phyloP scores from a whole-genome alignment of 23 red algal genomes.

The Agarophyton chilense region DNA sequence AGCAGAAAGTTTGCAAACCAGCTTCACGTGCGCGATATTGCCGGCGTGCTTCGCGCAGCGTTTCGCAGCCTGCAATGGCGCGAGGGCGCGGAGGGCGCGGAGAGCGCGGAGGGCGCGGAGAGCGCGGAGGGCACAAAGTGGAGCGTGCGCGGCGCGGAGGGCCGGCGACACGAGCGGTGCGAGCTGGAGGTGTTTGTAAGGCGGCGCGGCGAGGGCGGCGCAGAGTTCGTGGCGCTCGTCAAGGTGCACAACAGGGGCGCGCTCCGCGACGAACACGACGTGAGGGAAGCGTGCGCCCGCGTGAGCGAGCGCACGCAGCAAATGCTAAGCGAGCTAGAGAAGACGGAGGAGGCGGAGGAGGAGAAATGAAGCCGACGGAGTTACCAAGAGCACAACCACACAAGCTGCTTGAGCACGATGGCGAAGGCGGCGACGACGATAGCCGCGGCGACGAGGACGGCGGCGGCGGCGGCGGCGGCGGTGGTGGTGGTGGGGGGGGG shows the following conservation, averaged over 20 bases:
- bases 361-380: no score
- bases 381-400: not conserved
- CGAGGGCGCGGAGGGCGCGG: no score
- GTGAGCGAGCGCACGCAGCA: no score
- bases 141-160: not conserved
- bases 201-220: not conserved
- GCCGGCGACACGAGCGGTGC: not conserved
- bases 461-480: not conserved
- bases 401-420: conserved; percentile 28
- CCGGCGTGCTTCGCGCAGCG: not conserved
- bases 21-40: conserved; percentile 14
- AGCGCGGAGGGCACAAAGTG: no score
- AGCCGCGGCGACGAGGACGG: not conserved
- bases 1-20: conserved; percentile 36
- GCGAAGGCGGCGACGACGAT: conserved; percentile 18
- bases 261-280: not conserved
- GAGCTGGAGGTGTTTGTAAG: not conserved
- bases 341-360: no score
- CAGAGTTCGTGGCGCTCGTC: not conserved
- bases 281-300: not conserved
- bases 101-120: no score
- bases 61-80: not conserved
- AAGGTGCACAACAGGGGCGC: not conserved
- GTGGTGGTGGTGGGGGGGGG: not conserved
- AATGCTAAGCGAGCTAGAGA: no score